Conservation (phyloP, 768 basidiomycete species). For the Strobilomyces echinocephalus region DNA sequence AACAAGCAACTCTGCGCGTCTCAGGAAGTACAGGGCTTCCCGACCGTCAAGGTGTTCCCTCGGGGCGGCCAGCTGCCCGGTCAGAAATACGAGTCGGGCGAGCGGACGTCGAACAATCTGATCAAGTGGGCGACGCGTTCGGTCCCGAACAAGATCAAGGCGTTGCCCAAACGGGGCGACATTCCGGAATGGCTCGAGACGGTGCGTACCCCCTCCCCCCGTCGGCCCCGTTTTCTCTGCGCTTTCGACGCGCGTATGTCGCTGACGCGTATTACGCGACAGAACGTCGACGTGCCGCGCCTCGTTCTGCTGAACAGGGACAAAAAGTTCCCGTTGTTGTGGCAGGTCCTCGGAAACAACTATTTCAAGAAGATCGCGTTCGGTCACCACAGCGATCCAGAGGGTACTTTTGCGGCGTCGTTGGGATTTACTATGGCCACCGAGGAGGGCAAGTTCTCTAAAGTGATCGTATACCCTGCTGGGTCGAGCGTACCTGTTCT, state of each 20-base stretch:
- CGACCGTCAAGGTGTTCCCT: slow-evolving; percentile 90
- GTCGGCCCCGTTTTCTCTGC: neutral
- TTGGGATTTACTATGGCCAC: slow-evolving; percentile 58
- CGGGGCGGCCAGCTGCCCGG: slow-evolving; percentile 61
- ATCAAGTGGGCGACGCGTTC: slow-evolving; percentile 72
- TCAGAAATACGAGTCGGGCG: slow-evolving; percentile 59
- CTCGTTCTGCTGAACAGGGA: slow-evolving; percentile 72
- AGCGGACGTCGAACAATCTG: slow-evolving; percentile 68
- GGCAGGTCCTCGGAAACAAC: slow-evolving; percentile 75
- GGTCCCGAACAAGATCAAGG: slow-evolving; percentile 67
- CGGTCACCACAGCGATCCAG: slow-evolving; percentile 59
- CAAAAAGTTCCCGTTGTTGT: slow-evolving; percentile 70
- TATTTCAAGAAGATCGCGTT: slow-evolving; percentile 61
- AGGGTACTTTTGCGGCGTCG: slow-evolving; percentile 52
- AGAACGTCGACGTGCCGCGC: slow-evolving; percentile 45
- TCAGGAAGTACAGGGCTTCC: slow-evolving; percentile 88
- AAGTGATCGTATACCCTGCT: slow-evolving; percentile 66
- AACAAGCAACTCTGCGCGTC: slow-evolving; percentile 83
- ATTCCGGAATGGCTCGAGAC: slow-evolving; percentile 64
- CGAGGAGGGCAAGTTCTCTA: slow-evolving; percentile 49
- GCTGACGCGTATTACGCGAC: neutral
- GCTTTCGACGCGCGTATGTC: neutral
- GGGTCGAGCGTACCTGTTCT: slow-evolving; percentile 52
- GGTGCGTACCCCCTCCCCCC: slow-evolving; percentile 39
- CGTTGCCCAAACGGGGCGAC: slow-evolving; percentile 51